Base-by-base conservation (phyloP, 805 yeast species). In the Saturnispora sanitii region DNA sequence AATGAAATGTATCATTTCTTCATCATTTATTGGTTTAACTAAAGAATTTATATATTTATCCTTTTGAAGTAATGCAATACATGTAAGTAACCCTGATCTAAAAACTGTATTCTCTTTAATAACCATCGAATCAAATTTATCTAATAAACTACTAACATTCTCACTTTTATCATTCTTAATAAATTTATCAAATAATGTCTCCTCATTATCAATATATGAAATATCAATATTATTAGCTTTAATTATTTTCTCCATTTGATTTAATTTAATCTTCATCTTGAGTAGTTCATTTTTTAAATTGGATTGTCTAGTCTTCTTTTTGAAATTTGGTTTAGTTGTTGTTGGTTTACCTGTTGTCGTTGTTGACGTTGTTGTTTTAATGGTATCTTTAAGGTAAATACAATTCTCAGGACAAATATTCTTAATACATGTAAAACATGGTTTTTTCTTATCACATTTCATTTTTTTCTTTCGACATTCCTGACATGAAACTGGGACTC, bases 401-500 rank as follows among this genome's bases (percentile, higher is more conserved):
- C 77, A 73, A 4, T 60, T 49, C 41, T 60, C 55, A 3, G 59
- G 57, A 1, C 66, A 56, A 8, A 57, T 54, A 48, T 63, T 62
- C 47, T 52, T 53, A 1, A 60, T 47, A 53, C 71, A 67, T 12
- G 55, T 46, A 3, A 60, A 50, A 46, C 71, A 57, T 5, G 71
- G 72, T 35, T 53, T 55, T 15, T 46, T 45, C 38, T 64, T 57
- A 37, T 66, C 70, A 53, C 72, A 67, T 46, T 69, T 70, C 37
- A 68, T 68, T 49, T 71, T 71, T 30, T 70, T 58, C 49, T 59
- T 63, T 18, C 72, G 61, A 45, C 76, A 71, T 35, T 65, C 65
- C 26, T 64, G 66, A 46, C 77, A 71, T 1, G 70, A 68, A 4
- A 72, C 50, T 0, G 70, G 64, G 39, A 66, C 57, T 35, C 76